Conservation (phyloP, 352 stramenopile species). For the Phytophthora europaea region DNA sequence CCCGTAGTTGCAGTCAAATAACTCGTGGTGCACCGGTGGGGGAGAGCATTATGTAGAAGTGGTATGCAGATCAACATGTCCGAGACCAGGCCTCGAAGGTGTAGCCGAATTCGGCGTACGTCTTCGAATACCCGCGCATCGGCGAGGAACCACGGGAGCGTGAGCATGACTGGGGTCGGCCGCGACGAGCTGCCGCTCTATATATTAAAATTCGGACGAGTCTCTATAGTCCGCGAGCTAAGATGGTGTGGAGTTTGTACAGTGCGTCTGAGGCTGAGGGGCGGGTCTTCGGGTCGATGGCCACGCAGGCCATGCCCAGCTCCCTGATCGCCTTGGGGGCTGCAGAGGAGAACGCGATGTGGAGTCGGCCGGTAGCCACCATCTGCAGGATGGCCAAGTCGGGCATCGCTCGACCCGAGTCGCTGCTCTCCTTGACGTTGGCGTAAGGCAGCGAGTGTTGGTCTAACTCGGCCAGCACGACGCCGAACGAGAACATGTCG, state of each 20-base stretch:
- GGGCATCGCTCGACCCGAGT: conserved; percentile 30
- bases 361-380: conserved; percentile 50
- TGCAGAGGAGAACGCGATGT: conserved; percentile 47
- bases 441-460: conserved; percentile 44
- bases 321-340: conserved; percentile 34
- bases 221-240: conserved; percentile 33
- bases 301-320: conserved; percentile 45
- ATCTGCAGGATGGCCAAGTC: conserved; percentile 59
- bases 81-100: conserved; percentile 62
- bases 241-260: conserved; percentile 52
- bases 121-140: conserved; percentile 65
- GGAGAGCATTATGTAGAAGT: conserved; percentile 75
- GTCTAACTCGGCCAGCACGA: conserved; percentile 53
- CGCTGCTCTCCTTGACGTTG: conserved; percentile 36
- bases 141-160: conserved; percentile 71
- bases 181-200: too few relatives aligned
- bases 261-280: conserved; percentile 51
- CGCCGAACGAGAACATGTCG: conserved; percentile 60
- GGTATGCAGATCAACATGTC: conserved; percentile 85
- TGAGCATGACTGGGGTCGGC: conserved; percentile 70
- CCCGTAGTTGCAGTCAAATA: conserved; percentile 81
- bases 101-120: conserved; percentile 56
- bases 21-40: conserved; percentile 72
- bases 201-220: conserved; percentile 17
- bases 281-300: conserved; percentile 45